Conservation (phyloP, 768 basidiomycete genomes). For the Suillus tomentosus region DNA sequence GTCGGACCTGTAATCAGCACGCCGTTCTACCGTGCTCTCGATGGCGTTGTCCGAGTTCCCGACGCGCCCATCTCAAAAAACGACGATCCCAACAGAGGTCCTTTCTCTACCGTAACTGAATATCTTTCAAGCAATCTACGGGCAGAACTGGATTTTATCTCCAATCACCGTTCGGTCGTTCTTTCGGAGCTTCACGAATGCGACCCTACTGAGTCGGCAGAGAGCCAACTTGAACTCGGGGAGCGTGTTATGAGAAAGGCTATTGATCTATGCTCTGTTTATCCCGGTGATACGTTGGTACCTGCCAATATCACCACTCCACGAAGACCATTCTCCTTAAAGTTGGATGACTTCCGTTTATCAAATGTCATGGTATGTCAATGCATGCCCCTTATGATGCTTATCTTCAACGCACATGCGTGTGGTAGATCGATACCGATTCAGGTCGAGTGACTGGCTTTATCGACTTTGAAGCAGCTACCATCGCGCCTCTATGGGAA, state of each 20-base stretch:
- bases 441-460: constrained; percentile 8
- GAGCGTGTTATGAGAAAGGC: constrained; percentile 9
- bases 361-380: constrained; percentile 6
- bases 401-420: neutral
- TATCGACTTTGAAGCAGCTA: constrained; percentile 26
- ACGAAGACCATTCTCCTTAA: neutral
- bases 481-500: constrained; percentile 27
- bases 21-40: neutral
- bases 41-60: neutral
- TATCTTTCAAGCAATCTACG: constrained; percentile 2
- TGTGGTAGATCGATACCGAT: constrained; percentile 2
- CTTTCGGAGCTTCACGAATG: neutral
- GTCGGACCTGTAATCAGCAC: neutral
- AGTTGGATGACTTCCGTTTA: constrained; percentile 10
- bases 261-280: constrained; percentile 7
- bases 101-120: neutral
- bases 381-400: neutral
- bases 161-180: neutral
- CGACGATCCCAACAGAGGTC: neutral
- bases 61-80: neutral
- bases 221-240: constrained; percentile 12
- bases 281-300: constrained; percentile 5
- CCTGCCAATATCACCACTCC: constrained; percentile 2
- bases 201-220: neutral
- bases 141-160: neutral